A percentile compares a stretch with the other conserved stretches of the same genome.
These are phyloP conservation scores for Mycena sanguinolenta DNA, from an alignment of 768 basidiomycete genomes.

Conservation along the genomic window DNA sequence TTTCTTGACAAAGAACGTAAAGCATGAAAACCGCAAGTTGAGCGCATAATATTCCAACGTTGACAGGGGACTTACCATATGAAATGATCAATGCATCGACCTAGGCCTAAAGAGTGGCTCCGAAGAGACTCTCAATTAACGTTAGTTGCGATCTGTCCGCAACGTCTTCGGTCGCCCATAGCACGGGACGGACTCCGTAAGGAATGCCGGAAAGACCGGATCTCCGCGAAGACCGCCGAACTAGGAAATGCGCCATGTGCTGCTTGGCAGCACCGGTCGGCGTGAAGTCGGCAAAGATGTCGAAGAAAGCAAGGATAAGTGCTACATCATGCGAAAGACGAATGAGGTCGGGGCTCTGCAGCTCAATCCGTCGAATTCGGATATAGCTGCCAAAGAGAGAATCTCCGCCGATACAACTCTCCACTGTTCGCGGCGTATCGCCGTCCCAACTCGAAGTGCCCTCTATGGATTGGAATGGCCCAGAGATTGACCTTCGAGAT, in stretches of 20 bases:
- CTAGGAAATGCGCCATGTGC: slow-evolving; percentile 3
- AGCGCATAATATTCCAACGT: neutral
- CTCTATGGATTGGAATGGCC: slow-evolving; percentile 10
- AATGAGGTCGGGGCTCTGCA: slow-evolving; percentile 8
- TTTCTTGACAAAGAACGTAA: slow-evolving; percentile 5
- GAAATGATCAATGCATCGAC: neutral
- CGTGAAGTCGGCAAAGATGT: slow-evolving; percentile 18
- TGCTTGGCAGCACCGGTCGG: slow-evolving; percentile 7
- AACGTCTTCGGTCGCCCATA: slow-evolving; percentile 6
- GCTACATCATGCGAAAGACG: slow-evolving; percentile 8
- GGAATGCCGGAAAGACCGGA: slow-evolving; percentile 7
- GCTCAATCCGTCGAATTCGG: slow-evolving; percentile 17
- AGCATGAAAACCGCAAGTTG: slow-evolving; percentile 3
- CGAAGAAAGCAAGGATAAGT: slow-evolving; percentile 7
- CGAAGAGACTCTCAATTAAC: slow-evolving; percentile 8
- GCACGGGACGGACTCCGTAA: slow-evolving; percentile 6
- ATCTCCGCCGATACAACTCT: slow-evolving; percentile 9
- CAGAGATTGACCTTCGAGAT: slow-evolving; percentile 10
- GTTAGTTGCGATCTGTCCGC: slow-evolving; percentile 8
- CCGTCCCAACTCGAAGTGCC: slow-evolving; percentile 12
- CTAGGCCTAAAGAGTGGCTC: neutral
- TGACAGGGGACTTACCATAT: slow-evolving; percentile 5
- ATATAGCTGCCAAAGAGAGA: slow-evolving; percentile 8
- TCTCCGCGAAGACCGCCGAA: slow-evolving; percentile 1
- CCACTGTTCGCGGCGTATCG: slow-evolving; percentile 8